Base-by-base conservation (phyloP, 169 alveolate genomes). In the Ophryocystis elektroscirrha region DNA sequence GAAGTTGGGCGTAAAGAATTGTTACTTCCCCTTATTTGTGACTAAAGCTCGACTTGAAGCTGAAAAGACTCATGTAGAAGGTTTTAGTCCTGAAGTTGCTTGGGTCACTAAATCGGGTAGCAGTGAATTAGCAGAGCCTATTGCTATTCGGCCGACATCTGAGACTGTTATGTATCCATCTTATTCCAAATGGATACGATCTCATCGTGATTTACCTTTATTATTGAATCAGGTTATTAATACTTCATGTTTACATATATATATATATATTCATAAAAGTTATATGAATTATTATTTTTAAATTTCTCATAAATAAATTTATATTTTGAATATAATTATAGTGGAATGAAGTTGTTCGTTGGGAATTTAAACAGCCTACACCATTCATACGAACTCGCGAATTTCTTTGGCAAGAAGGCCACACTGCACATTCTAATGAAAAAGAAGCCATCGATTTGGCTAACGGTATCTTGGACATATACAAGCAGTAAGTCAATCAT, bases 331-430 rank as follows among this genome's bases (percentile, higher is more conserved):
- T 15, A 6, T 49, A 4, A 16, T 42, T 53, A 24, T 30, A 61
- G 65, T 86, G 96, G 96, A 77, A 89, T 19, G 82, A 89, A 45
- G 89, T 90, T 23, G 99, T 93, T 42, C 75, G 99, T 57, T 94
- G 99, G 99, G 99, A 94, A 67, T 92, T 94, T 73, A 90, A 88
- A 65, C 95, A 91, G 61, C 98, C 99, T 23, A 94, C 99, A 20
- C 99, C 99, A 1, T 94, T 94, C 69, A 78, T 94, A 38, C 88
- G 99, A 64, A 90, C 98, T 23, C 78, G 99, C 43, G 99, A 91
- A 73, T 91, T 94, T 73, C 73, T 91, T 51, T 94, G 99, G 99
- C 96, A 94, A 75, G 99, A 94, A 68, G 99, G 99, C 5, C 99
- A 94, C 73, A 91, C 99, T 9, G 99, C 98, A 9, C 97, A 89